Percentiles rank a stretch among this genome's conserved stretches.
Conservation (phyloP, 1,284 basidiomycete genomes). For the Rhizopogon hawkerae region DNA sequence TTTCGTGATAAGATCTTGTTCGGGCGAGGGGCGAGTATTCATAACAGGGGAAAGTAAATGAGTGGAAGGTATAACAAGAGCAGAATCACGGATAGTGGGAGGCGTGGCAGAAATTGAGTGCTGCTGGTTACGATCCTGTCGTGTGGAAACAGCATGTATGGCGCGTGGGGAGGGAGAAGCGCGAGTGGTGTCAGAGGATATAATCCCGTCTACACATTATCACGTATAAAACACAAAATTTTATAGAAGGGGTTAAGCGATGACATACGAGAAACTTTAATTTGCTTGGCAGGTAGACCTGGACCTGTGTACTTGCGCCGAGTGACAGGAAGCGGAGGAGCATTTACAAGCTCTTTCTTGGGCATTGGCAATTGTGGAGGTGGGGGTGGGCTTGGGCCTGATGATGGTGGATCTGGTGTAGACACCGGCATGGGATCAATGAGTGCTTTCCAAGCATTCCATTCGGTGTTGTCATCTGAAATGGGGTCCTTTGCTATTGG, state of each 20-base stretch:
- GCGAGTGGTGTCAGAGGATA: conserved; percentile 5
- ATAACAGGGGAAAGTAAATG: neutral
- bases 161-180: neutral
- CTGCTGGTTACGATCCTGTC: conserved; percentile 6
- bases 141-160: conserved; percentile 14
- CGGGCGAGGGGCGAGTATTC: conserved; percentile 4
- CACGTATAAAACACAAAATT: neutral
- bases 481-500: conserved; percentile 7
- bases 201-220: conserved; percentile 6
- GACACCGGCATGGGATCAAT: too few relatives aligned
- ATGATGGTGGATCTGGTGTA: too few relatives aligned
- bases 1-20: conserved; percentile 12
- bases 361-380: too few relatives aligned
- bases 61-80: conserved; percentile 1
- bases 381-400: too few relatives aligned
- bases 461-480: neutral
- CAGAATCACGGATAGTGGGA: conserved; percentile 7
- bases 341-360: too few relatives aligned
- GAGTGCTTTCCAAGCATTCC: conserved; percentile 20
- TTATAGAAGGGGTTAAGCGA: neutral
- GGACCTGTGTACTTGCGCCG: neutral
- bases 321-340: neutral
- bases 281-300: neutral
- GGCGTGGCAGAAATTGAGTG: neutral
- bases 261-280: conserved; percentile 14